These are phyloP conservation scores for Saccharum officinarum DNA, from an alignment of 176 grass and related monocot genomes.

Conservation along the genomic window DNA sequence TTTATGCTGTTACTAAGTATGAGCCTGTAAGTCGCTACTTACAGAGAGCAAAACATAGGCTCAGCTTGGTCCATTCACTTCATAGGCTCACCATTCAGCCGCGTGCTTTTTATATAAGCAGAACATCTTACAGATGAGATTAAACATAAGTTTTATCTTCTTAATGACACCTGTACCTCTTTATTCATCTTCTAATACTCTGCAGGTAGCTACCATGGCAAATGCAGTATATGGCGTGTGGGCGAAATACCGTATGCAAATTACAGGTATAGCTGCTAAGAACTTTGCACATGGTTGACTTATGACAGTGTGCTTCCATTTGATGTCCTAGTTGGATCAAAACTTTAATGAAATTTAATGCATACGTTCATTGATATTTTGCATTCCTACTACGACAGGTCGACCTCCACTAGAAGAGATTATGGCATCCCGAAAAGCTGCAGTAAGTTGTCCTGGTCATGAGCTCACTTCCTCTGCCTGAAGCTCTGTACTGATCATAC, in stretches of 20 bases:
- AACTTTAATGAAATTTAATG: background rate
- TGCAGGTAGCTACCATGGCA: conserved; percentile 75
- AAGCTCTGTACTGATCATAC: background rate
- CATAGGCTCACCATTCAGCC: background rate
- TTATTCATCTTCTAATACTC: conserved; percentile 18
- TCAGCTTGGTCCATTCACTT: conserved; percentile 17
- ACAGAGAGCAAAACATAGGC: background rate
- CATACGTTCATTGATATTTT: background rate
- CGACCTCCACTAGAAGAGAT: conserved; percentile 83
- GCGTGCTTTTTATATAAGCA: background rate
- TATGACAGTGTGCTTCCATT: background rate
- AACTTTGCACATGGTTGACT: background rate
- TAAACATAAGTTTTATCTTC: background rate
- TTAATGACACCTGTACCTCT: background rate
- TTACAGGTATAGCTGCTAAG: conserved; percentile 58
- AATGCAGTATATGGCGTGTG: conserved; percentile 88
- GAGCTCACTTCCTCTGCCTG: background rate
- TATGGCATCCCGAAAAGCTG: conserved; percentile 35
- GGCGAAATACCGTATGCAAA: conserved; percentile 93
- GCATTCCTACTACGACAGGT: conserved; percentile 34
- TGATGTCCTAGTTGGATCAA: background rate
- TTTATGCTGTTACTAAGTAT: conserved; percentile 94
- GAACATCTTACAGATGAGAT: background rate
- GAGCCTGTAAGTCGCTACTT: conserved; percentile 77
- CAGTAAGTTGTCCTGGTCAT: background rate